phyloP scores from a whole-genome alignment of 2,329 filamentous ascomycete genomes.

The Diaporthe helianthi region DNA sequence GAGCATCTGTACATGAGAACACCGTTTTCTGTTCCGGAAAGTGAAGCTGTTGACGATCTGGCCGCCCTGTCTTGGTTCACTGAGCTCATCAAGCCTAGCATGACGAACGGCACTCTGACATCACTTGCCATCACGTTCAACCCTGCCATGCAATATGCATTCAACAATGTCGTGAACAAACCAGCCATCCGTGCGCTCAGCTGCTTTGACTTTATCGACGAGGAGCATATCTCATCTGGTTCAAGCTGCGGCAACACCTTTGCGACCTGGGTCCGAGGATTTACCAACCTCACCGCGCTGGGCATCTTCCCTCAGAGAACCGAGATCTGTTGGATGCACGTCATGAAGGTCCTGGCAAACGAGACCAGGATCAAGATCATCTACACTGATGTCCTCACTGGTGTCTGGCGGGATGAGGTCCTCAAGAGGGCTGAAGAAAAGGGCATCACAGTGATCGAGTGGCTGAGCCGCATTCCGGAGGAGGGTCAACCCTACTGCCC shows the following conservation, averaged over 20 bases:
- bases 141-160: neutral
- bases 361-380: slow-evolving; percentile 27
- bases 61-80: neutral
- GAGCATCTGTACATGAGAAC: slow-evolving; percentile 17
- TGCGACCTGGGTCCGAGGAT: slow-evolving; percentile 13
- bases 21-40: fast-evolving
- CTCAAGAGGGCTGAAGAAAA: neutral
- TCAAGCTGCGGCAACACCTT: neutral
- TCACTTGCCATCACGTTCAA: slow-evolving; percentile 26
- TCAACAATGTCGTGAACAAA: slow-evolving; percentile 26
- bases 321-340: neutral
- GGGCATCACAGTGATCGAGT: slow-evolving; percentile 19
- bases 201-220: neutral
- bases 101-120: slow-evolving; percentile 15
- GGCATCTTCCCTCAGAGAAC: slow-evolving; percentile 7
- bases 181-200: slow-evolving; percentile 1
- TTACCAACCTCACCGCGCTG: slow-evolving; percentile 29
- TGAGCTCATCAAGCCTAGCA: slow-evolving; percentile 13
- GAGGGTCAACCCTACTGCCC: no score
- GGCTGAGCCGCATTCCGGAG: slow-evolving; percentile 19
- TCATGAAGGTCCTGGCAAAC: neutral
- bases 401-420: neutral
- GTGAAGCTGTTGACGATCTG: no score
- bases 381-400: slow-evolving; percentile 28
- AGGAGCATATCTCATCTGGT: neutral